Base-by-base conservation (phyloP, 2,329 filamentous ascomycete species). In the Ceratocystis albifundus region DNA sequence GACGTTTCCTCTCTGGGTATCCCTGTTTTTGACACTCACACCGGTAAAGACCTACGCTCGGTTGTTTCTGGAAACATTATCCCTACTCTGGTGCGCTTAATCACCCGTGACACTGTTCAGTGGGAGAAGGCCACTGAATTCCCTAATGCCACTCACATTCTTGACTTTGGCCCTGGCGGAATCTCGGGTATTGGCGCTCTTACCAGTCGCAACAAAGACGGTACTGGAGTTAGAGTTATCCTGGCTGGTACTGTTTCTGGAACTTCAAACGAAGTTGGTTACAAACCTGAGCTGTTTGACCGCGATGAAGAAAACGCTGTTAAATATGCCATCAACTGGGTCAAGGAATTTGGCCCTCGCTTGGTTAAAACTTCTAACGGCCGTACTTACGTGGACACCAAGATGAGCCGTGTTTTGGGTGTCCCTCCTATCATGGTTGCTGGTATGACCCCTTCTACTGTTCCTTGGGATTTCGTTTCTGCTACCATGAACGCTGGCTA, bases 201-300 rank as follows among this genome's bases (percentile, higher is more conserved):
- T 70, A 99, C 94, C 67, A 97, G 96, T 81, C 90, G 94, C 72
- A 99, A 97, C 83, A 99, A 99, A 80, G 95, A 99, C 76, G 94
- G 94, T 69, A 97, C 91, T 67, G 94, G 94, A 72, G 94, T 99
- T 45, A 90, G 93, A 69, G 92, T 99, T 70, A 96, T 99, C 70
- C 83, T 99, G 67, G 94, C 91, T 55, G 94, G 95, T 69, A 84
- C 90, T n/a, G 88, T 99, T 72, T 89, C 93, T 72, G 93, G 93
- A 64, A 91, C 91, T 22, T 88, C 95, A 68, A 81, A 83, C 41
- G 94, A 97, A 76, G 88, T 99, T 69, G 94, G 94, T 66, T 99
- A 96, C 81, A 99, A 99, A 82, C 88, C 93, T 1, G 94, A 99
- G 77, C 82, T 99, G 64, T 99, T 99, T 72, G 93, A 99, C 74